Evolutionary conservation across 371 early-diverging fungal genomes (phyloP).

Genomic region (Batkoa obscura): DNA sequence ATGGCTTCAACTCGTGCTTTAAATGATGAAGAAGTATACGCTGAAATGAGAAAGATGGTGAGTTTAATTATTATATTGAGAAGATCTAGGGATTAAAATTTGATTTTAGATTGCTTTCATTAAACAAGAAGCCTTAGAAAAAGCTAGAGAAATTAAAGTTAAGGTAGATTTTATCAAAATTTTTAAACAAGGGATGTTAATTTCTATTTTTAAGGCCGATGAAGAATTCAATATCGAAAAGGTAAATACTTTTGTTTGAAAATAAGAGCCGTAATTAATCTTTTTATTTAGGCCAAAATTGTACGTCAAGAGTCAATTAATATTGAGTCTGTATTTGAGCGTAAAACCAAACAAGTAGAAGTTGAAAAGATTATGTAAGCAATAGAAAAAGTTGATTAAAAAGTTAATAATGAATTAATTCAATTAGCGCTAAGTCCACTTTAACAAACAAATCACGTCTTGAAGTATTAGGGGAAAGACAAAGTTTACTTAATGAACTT

Average conservation of each 20-base stretch:
- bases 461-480: conserved; percentile 68
- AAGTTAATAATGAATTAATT: neutral
- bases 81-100: neutral
- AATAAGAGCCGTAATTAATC: neutral
- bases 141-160: conserved; percentile 93
- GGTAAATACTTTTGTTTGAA: conserved; percentile 20
- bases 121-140: conserved; percentile 93
- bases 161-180: conserved; percentile 34
- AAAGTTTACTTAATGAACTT: conserved; percentile 60
- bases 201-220: conserved; percentile 31
- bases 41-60: conserved; percentile 81
- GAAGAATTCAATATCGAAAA: conserved; percentile 98
- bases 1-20: conserved; percentile 27
- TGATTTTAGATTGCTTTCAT: conserved; percentile 65
- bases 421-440: conserved; percentile 78
- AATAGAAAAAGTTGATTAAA: neutral
- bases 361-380: conserved; percentile 68
- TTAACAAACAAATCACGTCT: conserved; percentile 88
- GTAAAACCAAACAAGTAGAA: conserved; percentile 79
- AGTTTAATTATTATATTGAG: neutral
- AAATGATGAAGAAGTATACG: conserved; percentile 80
- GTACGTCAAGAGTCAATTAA: conserved; percentile 77
- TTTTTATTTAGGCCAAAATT: conserved; percentile 50
- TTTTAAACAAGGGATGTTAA: neutral
- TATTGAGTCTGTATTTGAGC: conserved; percentile 74